phyloP scores from a whole-genome alignment of 116 monocot genomes.

The Phalaenopsis hybrid region DNA sequence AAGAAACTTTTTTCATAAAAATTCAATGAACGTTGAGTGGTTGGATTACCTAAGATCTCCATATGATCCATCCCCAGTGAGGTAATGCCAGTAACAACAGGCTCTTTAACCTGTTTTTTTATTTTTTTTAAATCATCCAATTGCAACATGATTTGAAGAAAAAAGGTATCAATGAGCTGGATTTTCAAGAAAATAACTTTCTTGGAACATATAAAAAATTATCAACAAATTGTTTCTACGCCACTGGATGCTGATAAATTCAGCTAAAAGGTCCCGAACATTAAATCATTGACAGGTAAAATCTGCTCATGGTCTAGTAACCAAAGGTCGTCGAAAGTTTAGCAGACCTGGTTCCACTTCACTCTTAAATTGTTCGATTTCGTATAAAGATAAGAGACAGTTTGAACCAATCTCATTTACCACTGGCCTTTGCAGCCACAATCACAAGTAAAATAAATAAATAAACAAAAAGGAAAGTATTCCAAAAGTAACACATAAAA shows the following conservation, averaged over 20 bases:
- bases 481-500: not conserved
- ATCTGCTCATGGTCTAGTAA: not conserved
- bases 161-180: not conserved
- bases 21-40: not conserved
- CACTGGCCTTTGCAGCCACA: not conserved
- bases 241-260: not conserved
- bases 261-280: not conserved
- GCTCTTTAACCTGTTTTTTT: conserved; percentile 50
- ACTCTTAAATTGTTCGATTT: not conserved
- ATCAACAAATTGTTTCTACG: not conserved
- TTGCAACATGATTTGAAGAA: conserved; percentile 7
- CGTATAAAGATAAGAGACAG: not conserved
- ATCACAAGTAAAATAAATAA: not conserved
- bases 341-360: not conserved
- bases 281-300: not conserved
- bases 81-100: conserved; percentile 79
- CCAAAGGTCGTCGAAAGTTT: not conserved
- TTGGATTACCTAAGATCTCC: conserved; percentile 63
- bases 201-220: not conserved
- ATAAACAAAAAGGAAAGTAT: not conserved
- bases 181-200: not conserved
- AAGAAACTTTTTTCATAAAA: not conserved
- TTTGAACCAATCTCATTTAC: not conserved
- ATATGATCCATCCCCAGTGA: conserved; percentile 86
- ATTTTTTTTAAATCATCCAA: not conserved